A percentile compares a stretch with the other conserved stretches of the same genome.
These are phyloP conservation scores for Forsythia suspensa DNA, from an alignment of 257 asterid genomes.

Conservation along the genomic window DNA sequence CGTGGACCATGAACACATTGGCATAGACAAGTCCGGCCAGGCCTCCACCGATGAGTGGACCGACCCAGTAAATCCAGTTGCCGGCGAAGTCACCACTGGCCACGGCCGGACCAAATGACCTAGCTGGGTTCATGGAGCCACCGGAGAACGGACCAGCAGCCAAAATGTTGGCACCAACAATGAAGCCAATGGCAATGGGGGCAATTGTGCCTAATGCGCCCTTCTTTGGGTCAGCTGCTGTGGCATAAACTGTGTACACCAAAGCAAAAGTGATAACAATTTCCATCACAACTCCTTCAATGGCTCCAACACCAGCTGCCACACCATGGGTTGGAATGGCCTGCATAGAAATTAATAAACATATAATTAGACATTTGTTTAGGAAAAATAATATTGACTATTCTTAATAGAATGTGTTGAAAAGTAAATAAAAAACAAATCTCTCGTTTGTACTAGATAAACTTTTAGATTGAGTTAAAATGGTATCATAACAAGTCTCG, in stretches of 20 bases:
- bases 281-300: constrained; percentile 74
- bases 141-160: constrained; percentile 97
- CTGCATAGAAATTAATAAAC: constrained; percentile 31
- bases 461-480: no score
- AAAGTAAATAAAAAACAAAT: no score
- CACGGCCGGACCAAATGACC: constrained; percentile 82
- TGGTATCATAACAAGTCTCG: no score
- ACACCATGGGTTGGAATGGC: constrained; percentile 62
- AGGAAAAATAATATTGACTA: neutral
- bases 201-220: constrained; percentile 80
- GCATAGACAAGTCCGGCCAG: constrained; percentile 67
- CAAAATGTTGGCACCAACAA: constrained; percentile 87
- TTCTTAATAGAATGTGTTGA: neutral
- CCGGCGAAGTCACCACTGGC: constrained; percentile 58
- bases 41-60: constrained; percentile 89
- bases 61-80: constrained; percentile 87
- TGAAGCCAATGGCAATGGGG: constrained; percentile 89
- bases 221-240: constrained; percentile 91
- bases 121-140: constrained; percentile 97
- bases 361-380: neutral
- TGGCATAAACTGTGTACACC: constrained; percentile 90
- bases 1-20: constrained; percentile 55
- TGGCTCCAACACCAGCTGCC: constrained; percentile 61
- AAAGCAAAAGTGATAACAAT: constrained; percentile 76
- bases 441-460: neutral